These are phyloP conservation scores for Aechmea fasciata DNA, from an alignment of 176 grass and related monocot genomes.

Conservation along the genomic window DNA sequence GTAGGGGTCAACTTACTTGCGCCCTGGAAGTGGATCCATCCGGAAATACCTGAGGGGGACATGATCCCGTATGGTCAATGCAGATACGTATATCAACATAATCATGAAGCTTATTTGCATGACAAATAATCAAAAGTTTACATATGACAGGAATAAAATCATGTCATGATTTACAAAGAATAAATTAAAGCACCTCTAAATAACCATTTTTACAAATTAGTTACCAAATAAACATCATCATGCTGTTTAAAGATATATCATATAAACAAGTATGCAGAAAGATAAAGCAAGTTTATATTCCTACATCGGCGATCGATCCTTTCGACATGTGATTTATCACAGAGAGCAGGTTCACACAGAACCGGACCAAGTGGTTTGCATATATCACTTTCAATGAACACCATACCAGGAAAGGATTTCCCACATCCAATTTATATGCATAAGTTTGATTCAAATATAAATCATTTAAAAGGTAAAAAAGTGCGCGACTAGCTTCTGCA, in stretches of 20 bases:
- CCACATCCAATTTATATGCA: neutral
- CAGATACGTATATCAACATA: neutral
- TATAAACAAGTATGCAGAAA: too few species aligned
- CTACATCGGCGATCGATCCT: too few species aligned
- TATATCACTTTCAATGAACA: neutral
- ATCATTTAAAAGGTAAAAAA: neutral
- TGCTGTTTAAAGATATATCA: too few species aligned
- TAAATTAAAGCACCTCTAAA: neutral
- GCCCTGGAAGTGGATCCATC: slow-evolving; percentile 87
- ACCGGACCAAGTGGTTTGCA: too few species aligned
- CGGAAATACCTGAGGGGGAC: slow-evolving; percentile 69
- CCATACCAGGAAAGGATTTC: neutral
- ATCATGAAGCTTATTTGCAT: too few species aligned
- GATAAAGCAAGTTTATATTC: too few species aligned
- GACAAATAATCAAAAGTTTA: too few species aligned
- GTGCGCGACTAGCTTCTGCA: neutral
- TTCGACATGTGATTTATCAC: too few species aligned
- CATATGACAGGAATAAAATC: neutral
- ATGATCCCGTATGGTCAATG: slow-evolving; percentile 12
- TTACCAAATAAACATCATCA: too few species aligned
- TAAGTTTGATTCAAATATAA: neutral
- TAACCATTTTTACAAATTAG: neutral
- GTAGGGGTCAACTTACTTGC: slow-evolving; percentile 69
- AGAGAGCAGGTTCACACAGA: too few species aligned
- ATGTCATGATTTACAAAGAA: neutral